Base-by-base conservation (phyloP, 768 basidiomycete species). In the Cystobasidium onofrii region DNA sequence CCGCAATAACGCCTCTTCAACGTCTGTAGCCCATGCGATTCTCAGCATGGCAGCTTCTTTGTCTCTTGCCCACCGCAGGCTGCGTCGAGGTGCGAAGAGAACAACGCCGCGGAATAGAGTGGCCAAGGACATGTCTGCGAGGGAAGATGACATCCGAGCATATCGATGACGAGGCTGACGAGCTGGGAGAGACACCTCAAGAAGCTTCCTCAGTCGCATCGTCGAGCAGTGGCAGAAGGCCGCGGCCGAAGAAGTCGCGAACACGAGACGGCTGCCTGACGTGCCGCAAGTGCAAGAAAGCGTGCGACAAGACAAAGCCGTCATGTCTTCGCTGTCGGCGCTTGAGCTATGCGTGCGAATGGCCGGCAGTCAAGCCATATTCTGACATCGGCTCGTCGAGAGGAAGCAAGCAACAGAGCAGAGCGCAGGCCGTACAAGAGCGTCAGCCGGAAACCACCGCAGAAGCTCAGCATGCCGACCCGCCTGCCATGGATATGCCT, bases 221-320 rank as follows among this genome's bases (percentile, higher is more conserved):
- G n/a, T 50, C 46, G 46, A 50, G 46, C 46, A 50, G 46, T 20
- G 46, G 18, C 46, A 50, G 46, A n/a, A 50, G 3, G 20, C 46
- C 46, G 12, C 46, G 18, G 9, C 15, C 15, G n/a, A 50, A 50
- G 46, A 50, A 50, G 25, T 29, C 29, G 33, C 3, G 57, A 29
- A 60, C 57, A 27, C 57, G 57, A 12, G 57, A 60, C 31, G 57
- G 57, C 57, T 60, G 57, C 57, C 23, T 60, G 57, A 60, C 57
- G 20, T 60, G 57, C 33, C 25, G 57, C 13, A 60, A 60, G 57
- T 27, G 57, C 57, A 60, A 29, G 57, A 60, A 60, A 20, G 57
- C 57, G 12, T 60, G 57, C 33, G 57, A 60, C 33, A 60, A 60
- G 57, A 27, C 25, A 1, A 60, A 60, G 57, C 57, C 57, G 27